Evolutionary conservation across 148 eudicot genomes (phyloP), one percentile per base, ranked within the genome.

Genomic region (Rhododendron ferrugineum): DNA sequence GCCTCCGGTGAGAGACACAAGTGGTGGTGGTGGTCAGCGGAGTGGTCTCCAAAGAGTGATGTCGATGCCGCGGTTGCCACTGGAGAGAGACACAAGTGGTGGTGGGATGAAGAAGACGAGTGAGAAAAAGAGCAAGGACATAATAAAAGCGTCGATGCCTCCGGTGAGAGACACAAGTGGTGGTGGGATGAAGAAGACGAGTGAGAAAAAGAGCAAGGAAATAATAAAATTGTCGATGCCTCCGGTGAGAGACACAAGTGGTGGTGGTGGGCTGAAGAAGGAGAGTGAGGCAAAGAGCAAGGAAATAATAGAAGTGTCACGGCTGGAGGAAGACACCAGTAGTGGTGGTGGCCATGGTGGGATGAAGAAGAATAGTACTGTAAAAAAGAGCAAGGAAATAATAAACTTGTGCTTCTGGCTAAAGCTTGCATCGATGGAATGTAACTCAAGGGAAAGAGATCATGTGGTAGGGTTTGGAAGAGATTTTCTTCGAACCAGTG

Each of bases 401-500:
- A 37, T 2, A 47, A 16, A 2, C 0, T 73, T 14, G 23, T 64
- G 81, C 47, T 79, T 54, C 81, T 88, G 87, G 88, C 23, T 37
- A 4, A 79, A 84, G 82, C 87, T 42, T 72, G 79, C 44, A 47
- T 23, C 30, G 4, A 32, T 10, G 82, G 34, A 72, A 34, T 85
- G 89, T 50, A 80, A 87, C 3, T 66, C 88, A 34, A 82, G 44
- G 3, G 60, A 88, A 0, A 7, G 30, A 73, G 86, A 84, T 56
- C 86, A 6, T 1, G 44, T 79, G 64, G 89, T 85, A 75, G 86
- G n/a, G 87, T 30, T 60, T 9, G n/a, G 28, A 34, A 80, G 54
- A 30, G 83, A 58, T 11, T 80, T 84, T 15, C 26, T 62, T 62
- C 70, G 30, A 7, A 0, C 26, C 11, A 8, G 68, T 23, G 28